Base-by-base conservation (phyloP, 2,329 filamentous ascomycete genomes). In the Emergomyces orientalis region DNA sequence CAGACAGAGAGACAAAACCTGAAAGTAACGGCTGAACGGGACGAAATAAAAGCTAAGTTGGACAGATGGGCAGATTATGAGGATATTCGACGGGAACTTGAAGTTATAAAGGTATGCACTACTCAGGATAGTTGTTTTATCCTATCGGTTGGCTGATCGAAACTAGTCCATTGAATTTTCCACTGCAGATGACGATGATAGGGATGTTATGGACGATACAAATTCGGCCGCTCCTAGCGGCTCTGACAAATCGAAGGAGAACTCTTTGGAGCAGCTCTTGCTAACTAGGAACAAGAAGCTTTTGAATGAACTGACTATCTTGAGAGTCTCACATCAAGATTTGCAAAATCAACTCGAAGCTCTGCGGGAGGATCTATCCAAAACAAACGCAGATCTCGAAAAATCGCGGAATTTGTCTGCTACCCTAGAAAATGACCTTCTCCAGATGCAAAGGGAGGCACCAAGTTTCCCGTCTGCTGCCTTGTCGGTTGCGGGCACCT, bases 221-320 rank as follows among this genome's bases (percentile, higher is more conserved):
- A 67, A 63, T 14, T 63, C 65, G 22, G 67, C 62, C 57, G 62
- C 65, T 39, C 85, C 86, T 68, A 83, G 83, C 2, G 69, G 78
- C 2, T 73, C 77, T 1, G 71, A 76, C 6, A 86, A 86, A 71
- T 78, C 79, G 58, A 89, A 88, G 68, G 86, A 88, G 52, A 91
- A 96, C 69, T 91, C 88, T 1, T 78, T 99, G 11, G 94, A 99
- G 75, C 92, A 96, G 76, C 84, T 99, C 34, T 81, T 99, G 6
- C 80, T 99, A 60, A 88, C 91, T 11, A 86, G 94, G 55, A 99
- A 99, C 80, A 99, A 97, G 79, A 99, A 97, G 78, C 81, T 99
- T 45, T 88, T 88, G 69, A 92, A 97, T 71, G 94, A 99, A 74
- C 83, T 97, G 66, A 97, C 94, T 1, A 85, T 97, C 47, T 81